Base-by-base conservation (phyloP, 2,329 filamentous ascomycete genomes). In the Hypoxylon sp. region DNA sequence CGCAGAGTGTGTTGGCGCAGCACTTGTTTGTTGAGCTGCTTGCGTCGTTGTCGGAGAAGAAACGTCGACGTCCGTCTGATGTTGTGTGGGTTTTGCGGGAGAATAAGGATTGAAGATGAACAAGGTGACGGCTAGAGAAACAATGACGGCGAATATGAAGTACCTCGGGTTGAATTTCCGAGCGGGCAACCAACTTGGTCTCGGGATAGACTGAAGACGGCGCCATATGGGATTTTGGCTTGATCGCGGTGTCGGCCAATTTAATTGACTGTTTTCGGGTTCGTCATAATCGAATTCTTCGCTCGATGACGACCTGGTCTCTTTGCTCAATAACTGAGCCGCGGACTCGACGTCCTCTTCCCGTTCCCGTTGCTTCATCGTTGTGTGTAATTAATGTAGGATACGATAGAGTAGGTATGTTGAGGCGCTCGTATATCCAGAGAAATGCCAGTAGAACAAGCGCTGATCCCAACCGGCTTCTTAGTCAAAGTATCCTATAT, bases 101-200 rank as follows among this genome's bases (percentile, higher is more conserved):
- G 65, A 67, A 41, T 74, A 75, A 1, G 73, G 73, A 34, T 74
- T 73, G 50, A 75, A 72, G 14, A 75, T 62, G n/a, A 75, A 65
- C 30, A 69, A 64, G 19, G 72, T 74, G 2, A 73, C 57, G 50
- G 68, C 61, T 19, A 75, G 56, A 17, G 73, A 74, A 7, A 73
- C 55, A 45, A 63, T 46, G 21, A 75, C 36, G 36, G 64, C 63
- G 52, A 73, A 70, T 36, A 72, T 50, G 41, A 75, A 59, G 48
- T 72, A 73, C 38, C 67, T 70, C 34, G 67, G 66, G 60, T 71
- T 73, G 28, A 74, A 53, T 64, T 72, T 73, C 34, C 68, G 73
- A 30, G 65, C 52, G 30, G 71, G 71, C 19, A 74, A 30, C 70
- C 72, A 75, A 38, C 19, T 67, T 28, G 73, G 70, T 57, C 71